Percentiles rank a stretch among this genome's conserved stretches.
phyloP scores from a whole-genome alignment of 768 basidiomycete species.

The Kwoniella heveanensis region DNA sequence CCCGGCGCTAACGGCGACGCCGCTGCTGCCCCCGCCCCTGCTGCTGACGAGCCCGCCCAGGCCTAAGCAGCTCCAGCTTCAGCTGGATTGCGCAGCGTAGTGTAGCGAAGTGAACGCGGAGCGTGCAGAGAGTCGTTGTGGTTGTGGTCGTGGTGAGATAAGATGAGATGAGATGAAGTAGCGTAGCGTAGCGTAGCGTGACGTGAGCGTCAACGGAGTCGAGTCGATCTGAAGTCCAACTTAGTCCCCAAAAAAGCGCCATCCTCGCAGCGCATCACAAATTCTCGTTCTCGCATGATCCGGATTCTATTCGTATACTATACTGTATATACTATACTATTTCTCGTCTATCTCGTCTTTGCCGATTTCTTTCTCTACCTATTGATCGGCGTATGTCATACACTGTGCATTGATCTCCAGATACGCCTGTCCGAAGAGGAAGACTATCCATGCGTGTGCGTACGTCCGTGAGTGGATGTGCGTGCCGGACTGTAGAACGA shows the following conservation, averaged over 20 bases:
- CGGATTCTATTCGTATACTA: not conserved
- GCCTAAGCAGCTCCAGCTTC: not conserved
- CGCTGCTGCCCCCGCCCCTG: slow-evolving; percentile 15
- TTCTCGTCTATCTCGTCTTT: not conserved
- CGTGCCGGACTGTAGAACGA: no score
- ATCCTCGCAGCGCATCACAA: no score
- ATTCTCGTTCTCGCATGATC: not conserved
- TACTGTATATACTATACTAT: not conserved
- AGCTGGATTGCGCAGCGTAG: not conserved
- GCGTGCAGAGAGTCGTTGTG: not conserved
- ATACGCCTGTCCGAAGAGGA: no score
- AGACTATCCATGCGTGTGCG: no score
- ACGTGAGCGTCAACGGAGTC: not conserved
- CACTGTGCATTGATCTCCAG: not conserved
- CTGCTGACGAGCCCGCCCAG: slow-evolving; percentile 2
- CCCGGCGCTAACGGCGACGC: slow-evolving; percentile 30
- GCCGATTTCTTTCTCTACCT: not conserved
- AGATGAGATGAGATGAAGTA: slow-evolving; percentile 1
- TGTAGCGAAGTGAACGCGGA: not conserved
- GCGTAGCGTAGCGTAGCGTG: not conserved
- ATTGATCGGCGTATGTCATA: not conserved
- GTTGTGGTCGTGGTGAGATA: no score
- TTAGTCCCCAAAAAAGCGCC: not conserved
- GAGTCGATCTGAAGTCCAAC: slow-evolving; percentile 6
- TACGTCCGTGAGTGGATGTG: no score